These are phyloP conservation scores for Aspergillus jensenii DNA, from an alignment of 2,329 filamentous ascomycete species.

Conservation along the genomic window DNA sequence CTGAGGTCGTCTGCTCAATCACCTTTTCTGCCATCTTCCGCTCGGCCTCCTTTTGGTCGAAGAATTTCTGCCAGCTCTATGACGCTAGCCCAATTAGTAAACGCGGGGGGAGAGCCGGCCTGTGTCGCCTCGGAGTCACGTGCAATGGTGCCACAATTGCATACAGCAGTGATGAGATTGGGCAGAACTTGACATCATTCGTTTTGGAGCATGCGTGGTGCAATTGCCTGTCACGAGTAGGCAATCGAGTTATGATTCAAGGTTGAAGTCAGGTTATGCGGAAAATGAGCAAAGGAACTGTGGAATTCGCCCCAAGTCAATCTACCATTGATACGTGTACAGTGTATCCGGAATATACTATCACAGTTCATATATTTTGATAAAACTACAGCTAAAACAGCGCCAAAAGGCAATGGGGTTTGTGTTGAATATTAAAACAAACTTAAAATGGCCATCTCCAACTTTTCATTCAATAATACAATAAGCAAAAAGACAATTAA, in stretches of 20 bases:
- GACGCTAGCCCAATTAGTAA: conserved; percentile 19
- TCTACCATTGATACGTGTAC: not conserved
- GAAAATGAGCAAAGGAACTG: no score
- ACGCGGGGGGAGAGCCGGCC: conserved; percentile 18
- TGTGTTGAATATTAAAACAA: not conserved
- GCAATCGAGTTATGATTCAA: not conserved
- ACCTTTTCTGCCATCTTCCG: conserved; percentile 13
- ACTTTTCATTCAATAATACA: not conserved
- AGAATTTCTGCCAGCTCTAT: conserved; percentile 23
- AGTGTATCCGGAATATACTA: not conserved
- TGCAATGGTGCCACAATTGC: conserved; percentile 3
- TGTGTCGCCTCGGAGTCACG: conserved; percentile 7
- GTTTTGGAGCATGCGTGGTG: not conserved
- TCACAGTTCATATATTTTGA: not conserved
- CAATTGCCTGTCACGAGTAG: not conserved
- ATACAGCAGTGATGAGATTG: not conserved
- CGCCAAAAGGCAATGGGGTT: not conserved
- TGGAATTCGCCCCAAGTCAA: no score
- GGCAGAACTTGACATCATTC: not conserved
- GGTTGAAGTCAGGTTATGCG: no score
- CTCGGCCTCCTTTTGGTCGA: conserved; percentile 13
- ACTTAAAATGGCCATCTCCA: not conserved
- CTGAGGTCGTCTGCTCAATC: conserved; percentile 19
- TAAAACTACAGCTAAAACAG: no score
- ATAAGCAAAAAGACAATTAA: not conserved